Conservation (phyloP, 139 green algal genomes). For the Pleodorina starrii region DNA sequence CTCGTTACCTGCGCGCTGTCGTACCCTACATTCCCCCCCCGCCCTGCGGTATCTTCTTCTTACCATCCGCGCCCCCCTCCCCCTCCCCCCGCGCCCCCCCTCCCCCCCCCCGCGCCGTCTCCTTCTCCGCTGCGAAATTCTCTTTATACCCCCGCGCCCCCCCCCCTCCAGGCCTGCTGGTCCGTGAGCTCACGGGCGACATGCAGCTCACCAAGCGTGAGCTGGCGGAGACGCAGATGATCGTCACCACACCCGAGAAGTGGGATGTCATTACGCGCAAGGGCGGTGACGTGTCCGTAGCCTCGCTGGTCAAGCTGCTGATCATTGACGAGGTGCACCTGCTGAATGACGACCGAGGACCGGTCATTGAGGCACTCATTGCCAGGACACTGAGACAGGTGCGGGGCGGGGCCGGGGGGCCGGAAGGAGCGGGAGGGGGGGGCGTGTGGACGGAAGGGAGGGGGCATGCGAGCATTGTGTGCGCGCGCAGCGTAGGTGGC, state of each 20-base stretch:
- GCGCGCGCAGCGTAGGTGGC: no score
- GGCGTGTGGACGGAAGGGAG: background rate
- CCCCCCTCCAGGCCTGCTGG: constrained; percentile 70
- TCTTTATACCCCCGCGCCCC: background rate
- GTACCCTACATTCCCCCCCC: no score
- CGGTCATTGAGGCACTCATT: constrained; percentile 98
- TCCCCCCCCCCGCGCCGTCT: no score
- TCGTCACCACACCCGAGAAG: constrained; percentile 99
- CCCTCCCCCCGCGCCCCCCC: no score
- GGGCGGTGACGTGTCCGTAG: constrained; percentile 82
- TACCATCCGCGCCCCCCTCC: no score
- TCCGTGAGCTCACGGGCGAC: constrained; percentile 95
- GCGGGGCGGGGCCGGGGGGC: background rate
- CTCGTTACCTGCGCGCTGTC: no score
- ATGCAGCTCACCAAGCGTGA: constrained; percentile 97
- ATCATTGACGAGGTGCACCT: constrained; percentile 98
- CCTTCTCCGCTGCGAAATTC: no score
- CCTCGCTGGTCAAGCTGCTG: constrained; percentile 88
- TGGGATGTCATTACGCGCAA: constrained; percentile 99
- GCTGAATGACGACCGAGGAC: constrained; percentile 96
- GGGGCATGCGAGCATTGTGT: no score
- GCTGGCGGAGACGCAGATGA: constrained; percentile 97
- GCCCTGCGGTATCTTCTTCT: no score
- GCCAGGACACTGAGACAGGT: constrained; percentile 94
- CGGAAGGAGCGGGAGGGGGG: background rate